A percentile compares a stretch with the other conserved stretches of the same genome.
These are phyloP conservation scores for Porphyrellus cyaneotinctus DNA, from an alignment of 768 basidiomycete species.

Conservation along the genomic window DNA sequence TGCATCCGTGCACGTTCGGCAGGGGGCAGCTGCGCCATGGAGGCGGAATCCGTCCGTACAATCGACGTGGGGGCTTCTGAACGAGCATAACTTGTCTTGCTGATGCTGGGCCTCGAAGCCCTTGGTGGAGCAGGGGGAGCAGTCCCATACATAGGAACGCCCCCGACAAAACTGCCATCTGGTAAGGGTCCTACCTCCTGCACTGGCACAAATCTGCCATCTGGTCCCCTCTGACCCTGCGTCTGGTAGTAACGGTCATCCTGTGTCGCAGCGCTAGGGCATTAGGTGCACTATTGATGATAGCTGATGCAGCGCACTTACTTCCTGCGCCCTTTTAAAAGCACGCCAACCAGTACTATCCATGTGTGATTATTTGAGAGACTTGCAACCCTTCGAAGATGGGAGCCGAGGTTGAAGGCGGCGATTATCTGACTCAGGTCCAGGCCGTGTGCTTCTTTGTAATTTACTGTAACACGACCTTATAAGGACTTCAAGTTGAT, in stretches of 20 bases:
- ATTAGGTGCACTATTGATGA: background rate
- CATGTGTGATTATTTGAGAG: constrained; percentile 39
- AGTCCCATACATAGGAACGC: constrained; percentile 38
- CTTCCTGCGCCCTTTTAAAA: constrained; percentile 56
- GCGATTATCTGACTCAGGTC: no score
- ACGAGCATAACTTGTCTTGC: constrained; percentile 25
- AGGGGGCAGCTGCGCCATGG: constrained; percentile 51
- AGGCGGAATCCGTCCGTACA: constrained; percentile 18
- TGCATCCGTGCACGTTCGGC: constrained; percentile 62
- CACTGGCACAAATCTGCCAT: constrained; percentile 50
- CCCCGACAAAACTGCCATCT: constrained; percentile 54
- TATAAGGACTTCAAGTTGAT: no score
- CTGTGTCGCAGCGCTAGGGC: constrained; percentile 24
- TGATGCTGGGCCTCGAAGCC: constrained; percentile 26
- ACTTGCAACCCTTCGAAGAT: background rate
- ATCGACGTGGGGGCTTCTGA: constrained; percentile 3
- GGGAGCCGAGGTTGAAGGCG: background rate
- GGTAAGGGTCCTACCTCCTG: constrained; percentile 59
- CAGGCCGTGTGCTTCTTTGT: no score
- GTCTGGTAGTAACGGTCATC: constrained; percentile 26
- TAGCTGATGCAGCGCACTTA: constrained; percentile 18
- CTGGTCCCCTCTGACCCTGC: constrained; percentile 39
- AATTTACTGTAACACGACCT: background rate
- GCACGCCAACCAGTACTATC: constrained; percentile 79
- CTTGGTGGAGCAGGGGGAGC: constrained; percentile 45